Percentiles rank a stretch among this genome's conserved stretches.
These are phyloP conservation scores for Przewalskia tangutica DNA, from an alignment of 257 asterid species.

Conservation along the genomic window DNA sequence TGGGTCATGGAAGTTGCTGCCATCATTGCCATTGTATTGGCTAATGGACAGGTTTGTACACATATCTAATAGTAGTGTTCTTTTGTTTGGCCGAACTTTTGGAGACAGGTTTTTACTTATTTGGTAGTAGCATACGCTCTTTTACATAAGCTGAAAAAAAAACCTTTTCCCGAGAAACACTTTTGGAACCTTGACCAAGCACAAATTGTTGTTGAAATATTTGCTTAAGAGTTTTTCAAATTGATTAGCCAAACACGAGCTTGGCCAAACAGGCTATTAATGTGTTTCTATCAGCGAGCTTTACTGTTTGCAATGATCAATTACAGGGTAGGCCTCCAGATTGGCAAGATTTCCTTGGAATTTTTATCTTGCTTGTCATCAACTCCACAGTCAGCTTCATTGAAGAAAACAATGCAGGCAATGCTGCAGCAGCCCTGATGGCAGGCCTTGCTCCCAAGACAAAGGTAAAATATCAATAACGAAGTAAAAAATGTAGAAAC, in stretches of 20 bases:
- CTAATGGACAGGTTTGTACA: constrained; percentile 45
- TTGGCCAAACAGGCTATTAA: no score
- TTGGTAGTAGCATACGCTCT: no score
- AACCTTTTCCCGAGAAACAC: no score
- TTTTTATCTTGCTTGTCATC: constrained; percentile 35
- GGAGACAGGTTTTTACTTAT: no score
- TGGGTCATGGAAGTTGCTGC: constrained; percentile 90
- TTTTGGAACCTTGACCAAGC: not conserved
- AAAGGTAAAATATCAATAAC: constrained; percentile 21
- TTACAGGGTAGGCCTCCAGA: constrained; percentile 37
- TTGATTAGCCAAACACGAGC: no score
- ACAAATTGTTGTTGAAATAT: no score
- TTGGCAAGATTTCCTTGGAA: constrained; percentile 57
- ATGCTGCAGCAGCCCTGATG: constrained; percentile 75
- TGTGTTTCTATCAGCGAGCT: not conserved
- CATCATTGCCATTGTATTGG: constrained; percentile 48
- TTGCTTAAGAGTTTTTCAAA: no score
- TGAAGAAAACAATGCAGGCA: constrained; percentile 72
- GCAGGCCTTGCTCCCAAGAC: constrained; percentile 73
- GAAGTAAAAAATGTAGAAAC: not conserved
- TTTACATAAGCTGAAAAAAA: no score
- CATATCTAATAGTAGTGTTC: not conserved
- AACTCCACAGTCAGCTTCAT: constrained; percentile 61
- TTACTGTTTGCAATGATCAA: not conserved
- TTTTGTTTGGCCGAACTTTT: not conserved